phyloP scores from a whole-genome alignment of 1,284 basidiomycete species.

The Exsudoporus floridanus region DNA sequence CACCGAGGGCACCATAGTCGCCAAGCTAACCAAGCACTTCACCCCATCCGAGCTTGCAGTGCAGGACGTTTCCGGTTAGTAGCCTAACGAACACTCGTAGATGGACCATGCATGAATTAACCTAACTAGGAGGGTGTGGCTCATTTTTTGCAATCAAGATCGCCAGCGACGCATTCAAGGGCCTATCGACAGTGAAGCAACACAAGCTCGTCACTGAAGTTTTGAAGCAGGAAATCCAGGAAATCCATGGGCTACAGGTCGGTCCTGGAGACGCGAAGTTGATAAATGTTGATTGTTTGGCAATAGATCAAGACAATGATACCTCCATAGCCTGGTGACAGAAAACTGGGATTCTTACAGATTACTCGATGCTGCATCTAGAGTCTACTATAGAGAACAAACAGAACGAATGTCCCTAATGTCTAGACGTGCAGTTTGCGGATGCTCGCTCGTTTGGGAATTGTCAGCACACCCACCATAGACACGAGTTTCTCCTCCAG shows the following conservation, averaged over 20 bases:
- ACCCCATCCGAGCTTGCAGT: conserved; percentile 76
- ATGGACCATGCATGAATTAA: background rate
- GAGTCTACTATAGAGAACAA: conserved; percentile 9
- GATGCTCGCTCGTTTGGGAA: background rate
- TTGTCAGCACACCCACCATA: background rate
- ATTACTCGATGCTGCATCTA: conserved; percentile 3
- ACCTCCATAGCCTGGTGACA: conserved; percentile 20
- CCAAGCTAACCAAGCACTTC: conserved; percentile 75
- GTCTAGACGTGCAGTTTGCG: background rate
- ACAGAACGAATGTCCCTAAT: background rate
- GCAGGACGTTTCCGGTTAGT: conserved; percentile 85
- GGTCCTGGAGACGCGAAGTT: conserved; percentile 19
- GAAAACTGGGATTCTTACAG: background rate
- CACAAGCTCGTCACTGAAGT: conserved; percentile 88
- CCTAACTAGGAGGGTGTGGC: conserved; percentile 82
- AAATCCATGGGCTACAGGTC: conserved; percentile 94
- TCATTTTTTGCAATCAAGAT: conserved; percentile 95
- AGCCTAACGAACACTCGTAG: background rate
- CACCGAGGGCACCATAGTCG: conserved; percentile 52
- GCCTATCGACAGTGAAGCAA: conserved; percentile 87
- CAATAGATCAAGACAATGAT: conserved; percentile 32
- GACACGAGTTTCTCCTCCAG: background rate
- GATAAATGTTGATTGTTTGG: conserved; percentile 11
- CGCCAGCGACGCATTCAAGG: conserved; percentile 82
- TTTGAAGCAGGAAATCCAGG: conserved; percentile 87